These are phyloP conservation scores for Eucalyptus albens DNA, from an alignment of 345 rosid genomes.

Conservation along the genomic window DNA sequence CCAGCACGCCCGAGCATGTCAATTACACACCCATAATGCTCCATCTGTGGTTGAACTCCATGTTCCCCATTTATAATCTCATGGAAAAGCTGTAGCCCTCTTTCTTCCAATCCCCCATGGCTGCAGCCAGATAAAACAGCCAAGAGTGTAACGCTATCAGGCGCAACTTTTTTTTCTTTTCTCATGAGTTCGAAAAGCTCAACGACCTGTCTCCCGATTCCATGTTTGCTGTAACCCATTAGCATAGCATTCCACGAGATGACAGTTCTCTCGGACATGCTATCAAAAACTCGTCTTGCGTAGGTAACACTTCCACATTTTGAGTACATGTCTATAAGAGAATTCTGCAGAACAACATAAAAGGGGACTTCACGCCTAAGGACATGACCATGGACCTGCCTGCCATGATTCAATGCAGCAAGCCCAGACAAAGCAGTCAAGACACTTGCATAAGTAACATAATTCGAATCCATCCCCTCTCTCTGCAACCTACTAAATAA, in stretches of 20 bases:
- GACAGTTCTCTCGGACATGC: conserved; percentile 58
- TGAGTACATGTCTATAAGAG: conserved; percentile 86
- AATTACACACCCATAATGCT: conserved; percentile 78
- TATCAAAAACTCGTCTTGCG: conserved; percentile 53
- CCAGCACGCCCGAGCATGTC: conserved; percentile 94
- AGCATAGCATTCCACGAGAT: conserved; percentile 88
- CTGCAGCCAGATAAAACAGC: conserved; percentile 89
- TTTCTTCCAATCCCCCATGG: conserved; percentile 77
- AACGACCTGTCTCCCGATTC: conserved; percentile 51
- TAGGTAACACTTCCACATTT: conserved; percentile 73
- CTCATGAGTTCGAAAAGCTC: conserved; percentile 62
- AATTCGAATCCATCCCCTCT: conserved; percentile 75
- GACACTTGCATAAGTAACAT: conserved; percentile 76
- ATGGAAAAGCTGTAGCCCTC: conserved; percentile 51
- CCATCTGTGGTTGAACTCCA: conserved; percentile 43
- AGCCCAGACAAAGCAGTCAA: conserved; percentile 76
- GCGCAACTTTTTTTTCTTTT: conserved; percentile 50
- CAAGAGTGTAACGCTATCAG: conserved; percentile 58
- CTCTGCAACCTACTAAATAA: conserved; percentile 44
- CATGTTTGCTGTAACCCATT: conserved; percentile 79
- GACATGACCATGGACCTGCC: conserved; percentile 75
- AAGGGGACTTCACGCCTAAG: conserved; percentile 50
- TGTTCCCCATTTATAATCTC: conserved; percentile 33
- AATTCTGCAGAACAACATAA: conserved; percentile 57
- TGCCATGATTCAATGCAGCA: conserved; percentile 71